Conservation (phyloP, 1,284 basidiomycete genomes). For the Ustilago trichophora region DNA sequence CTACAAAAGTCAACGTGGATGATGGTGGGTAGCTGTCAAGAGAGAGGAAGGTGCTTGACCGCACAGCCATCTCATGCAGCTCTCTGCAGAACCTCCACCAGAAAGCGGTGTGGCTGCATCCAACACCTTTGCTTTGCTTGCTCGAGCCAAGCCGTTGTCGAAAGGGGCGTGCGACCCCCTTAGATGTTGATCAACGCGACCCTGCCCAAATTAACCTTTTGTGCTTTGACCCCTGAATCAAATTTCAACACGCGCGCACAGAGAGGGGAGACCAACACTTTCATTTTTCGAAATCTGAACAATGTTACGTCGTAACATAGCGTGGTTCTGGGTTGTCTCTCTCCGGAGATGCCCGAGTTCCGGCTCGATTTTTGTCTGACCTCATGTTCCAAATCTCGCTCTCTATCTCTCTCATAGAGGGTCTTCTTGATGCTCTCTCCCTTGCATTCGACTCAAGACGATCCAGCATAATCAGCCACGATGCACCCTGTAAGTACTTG, state of each 20-base stretch:
- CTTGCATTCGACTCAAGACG: no score
- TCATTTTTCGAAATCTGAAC: no score
- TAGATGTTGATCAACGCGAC: slow-evolving; percentile 31
- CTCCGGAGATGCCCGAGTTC: slow-evolving; percentile 10
- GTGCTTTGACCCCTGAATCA: slow-evolving; percentile 15
- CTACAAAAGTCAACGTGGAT: no score
- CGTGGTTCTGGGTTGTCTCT: no score
- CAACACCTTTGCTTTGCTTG: neutral
- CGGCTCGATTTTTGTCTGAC: slow-evolving; percentile 29
- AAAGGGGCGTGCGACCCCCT: slow-evolving; percentile 6
- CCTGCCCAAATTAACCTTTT: neutral
- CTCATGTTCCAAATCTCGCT: no score
- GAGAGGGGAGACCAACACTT: slow-evolving; percentile 22
- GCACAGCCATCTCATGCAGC: slow-evolving; percentile 6
- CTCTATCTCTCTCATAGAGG: slow-evolving; percentile 4
- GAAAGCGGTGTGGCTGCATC: neutral
- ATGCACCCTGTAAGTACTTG: slow-evolving; percentile 37
- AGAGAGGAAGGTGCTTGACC: neutral
- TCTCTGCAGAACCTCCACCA: slow-evolving; percentile 16
- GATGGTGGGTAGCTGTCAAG: slow-evolving; percentile 5
- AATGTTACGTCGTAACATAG: no score
- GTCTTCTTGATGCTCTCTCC: slow-evolving; percentile 1
- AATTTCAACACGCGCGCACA: neutral
- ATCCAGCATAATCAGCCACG: no score
- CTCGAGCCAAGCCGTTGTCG: neutral